Evolutionary conservation across 2,329 filamentous ascomycete species (phyloP).

Genomic region (Lachnellula subtilissima): DNA sequence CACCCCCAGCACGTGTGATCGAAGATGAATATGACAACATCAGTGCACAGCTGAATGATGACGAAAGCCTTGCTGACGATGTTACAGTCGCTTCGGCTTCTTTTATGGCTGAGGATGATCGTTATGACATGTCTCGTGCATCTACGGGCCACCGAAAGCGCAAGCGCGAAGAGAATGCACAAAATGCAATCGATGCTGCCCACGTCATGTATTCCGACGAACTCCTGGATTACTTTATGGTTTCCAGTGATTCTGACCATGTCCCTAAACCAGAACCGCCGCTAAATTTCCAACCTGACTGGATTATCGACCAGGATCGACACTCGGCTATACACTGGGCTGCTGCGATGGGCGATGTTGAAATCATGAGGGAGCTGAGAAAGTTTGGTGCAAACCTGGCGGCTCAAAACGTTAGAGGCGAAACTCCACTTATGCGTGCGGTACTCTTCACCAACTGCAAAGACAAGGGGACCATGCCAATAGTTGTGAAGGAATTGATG

Average conservation of each 20-base stretch:
- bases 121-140: constrained; percentile 64
- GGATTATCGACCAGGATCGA: constrained; percentile 86
- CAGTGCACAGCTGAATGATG: constrained; percentile 61
- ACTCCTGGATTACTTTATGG: constrained; percentile 92
- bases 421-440: constrained; percentile 90
- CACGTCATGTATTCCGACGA: constrained; percentile 91
- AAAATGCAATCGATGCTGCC: constrained; percentile 69
- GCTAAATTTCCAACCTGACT: constrained; percentile 79
- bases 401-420: constrained; percentile 66
- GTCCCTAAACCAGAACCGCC: constrained; percentile 68
- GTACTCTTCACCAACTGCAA: constrained; percentile 97
- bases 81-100: constrained; percentile 78
- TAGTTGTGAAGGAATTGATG: constrained; percentile 76
- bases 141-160: constrained; percentile 65
- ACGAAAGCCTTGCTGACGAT: constrained; percentile 74
- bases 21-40: constrained; percentile 64
- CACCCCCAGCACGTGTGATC: constrained; percentile 37
- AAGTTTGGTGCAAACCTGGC: constrained; percentile 71
- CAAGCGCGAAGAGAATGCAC: constrained; percentile 64
- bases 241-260: constrained; percentile 67
- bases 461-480: constrained; percentile 86
- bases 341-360: constrained; percentile 92
- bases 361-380: constrained; percentile 83
- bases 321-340: constrained; percentile 97
- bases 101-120: constrained; percentile 78